Evolutionary conservation across 768 basidiomycete species (phyloP), one percentile per base, ranked within the genome.

Genomic region (Chalciporus piperatus): DNA sequence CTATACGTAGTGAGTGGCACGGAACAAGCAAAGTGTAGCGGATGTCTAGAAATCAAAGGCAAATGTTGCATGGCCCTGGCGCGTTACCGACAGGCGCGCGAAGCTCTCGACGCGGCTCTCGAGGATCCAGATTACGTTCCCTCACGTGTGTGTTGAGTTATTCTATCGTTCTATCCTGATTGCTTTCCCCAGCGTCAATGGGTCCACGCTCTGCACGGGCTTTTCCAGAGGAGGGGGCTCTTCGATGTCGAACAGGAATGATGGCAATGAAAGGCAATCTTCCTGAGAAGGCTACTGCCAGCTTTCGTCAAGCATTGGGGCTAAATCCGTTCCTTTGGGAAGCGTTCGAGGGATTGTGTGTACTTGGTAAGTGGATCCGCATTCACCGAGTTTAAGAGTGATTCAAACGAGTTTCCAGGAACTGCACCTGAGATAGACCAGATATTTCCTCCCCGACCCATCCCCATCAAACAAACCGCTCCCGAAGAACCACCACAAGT

Each of bases 321-420:
- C 65, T 84, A 42, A 85, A 92, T 63, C 89, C 91, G 28, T 80
- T 90, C 65, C 70, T 94, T 48, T 96, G 92, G 92, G 93, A 97
- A 67, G 93, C 93, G 5, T 89, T 93, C 61, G 90, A 93, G 63
- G 92, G 90, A 0, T 68, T 97, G 30, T 96, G 93, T 66, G 70
- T 78, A 27, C 71, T 91, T 41, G 93, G 94, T 88, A 60, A 46
- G 76, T 54, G 50, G 45, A 33, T 48, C 53, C 1, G 27, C 42
- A 20, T n/a, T 37, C 54, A 32, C 51, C 48, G 35, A 55, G 25
- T 42, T 22, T 22, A 25, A 30, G 19, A 50, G 27, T 6, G 53
- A 52, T 56, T 60, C 51, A 62, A 43, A 52, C 47, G 38, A 48
- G 45, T 50, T 27, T 55, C 20, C 56, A 92, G 90, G 89, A 50